A percentile compares a stretch with the other conserved stretches of the same genome.
These are phyloP conservation scores for Paramyrothecium sp. DNA, from an alignment of 2,329 filamentous ascomycete genomes.

Conservation along the genomic window DNA sequence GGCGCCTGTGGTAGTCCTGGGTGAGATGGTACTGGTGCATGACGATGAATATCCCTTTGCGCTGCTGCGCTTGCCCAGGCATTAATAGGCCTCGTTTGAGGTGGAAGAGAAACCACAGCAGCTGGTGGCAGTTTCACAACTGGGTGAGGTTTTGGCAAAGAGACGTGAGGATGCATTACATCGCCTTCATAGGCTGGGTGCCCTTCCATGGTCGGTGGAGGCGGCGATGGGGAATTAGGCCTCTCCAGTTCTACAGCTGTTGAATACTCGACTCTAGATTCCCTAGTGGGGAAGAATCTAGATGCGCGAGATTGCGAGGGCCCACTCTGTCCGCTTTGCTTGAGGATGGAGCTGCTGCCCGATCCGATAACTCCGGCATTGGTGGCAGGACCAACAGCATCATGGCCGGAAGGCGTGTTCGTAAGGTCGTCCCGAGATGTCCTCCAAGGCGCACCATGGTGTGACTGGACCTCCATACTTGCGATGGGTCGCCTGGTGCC, in stretches of 20 bases:
- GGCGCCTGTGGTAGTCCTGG: constrained; percentile 11
- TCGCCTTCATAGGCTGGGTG: constrained; percentile 74
- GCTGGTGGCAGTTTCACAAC: constrained; percentile 78
- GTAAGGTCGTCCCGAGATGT: constrained; percentile 22
- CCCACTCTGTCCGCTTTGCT: constrained; percentile 24
- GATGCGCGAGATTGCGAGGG: constrained; percentile 51
- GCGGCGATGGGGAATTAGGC: constrained; percentile 63
- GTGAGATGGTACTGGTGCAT: background rate
- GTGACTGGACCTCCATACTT: constrained; percentile 23
- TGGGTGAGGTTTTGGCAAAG: constrained; percentile 67
- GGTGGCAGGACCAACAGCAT: constrained; percentile 13
- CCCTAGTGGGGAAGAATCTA: constrained; percentile 60
- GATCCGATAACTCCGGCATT: constrained; percentile 25
- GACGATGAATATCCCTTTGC: constrained; percentile 26
- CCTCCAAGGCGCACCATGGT: constrained; percentile 27
- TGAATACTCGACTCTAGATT: constrained; percentile 41
- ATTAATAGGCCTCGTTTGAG: constrained; percentile 22
- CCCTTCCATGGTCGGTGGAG: constrained; percentile 66
- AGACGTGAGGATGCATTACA: constrained; percentile 63
- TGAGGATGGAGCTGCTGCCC: constrained; percentile 21
- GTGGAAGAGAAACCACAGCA: constrained; percentile 17
- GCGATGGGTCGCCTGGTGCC: constrained; percentile 27
- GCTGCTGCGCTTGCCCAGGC: constrained; percentile 33
- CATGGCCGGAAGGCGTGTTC: constrained; percentile 16
- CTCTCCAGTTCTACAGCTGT: constrained; percentile 36